Conservation (phyloP, 2,329 filamentous ascomycete genomes). For the Mycosphaerelloides madeirae region DNA sequence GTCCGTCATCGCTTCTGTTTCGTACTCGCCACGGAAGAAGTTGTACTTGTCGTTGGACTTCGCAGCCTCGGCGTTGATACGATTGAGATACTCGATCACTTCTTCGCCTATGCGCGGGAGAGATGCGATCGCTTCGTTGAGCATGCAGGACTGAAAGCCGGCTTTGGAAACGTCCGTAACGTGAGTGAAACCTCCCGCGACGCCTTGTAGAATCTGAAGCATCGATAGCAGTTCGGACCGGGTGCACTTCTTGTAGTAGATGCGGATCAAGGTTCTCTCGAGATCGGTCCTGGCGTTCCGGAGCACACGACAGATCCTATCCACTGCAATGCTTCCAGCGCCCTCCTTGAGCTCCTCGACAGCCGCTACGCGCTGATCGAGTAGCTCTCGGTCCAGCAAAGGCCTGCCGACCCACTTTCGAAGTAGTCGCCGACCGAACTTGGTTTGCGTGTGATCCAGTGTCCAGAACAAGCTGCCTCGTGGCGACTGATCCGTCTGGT, state of each 20-base stretch:
- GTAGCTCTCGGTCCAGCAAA: slow-evolving; percentile 66
- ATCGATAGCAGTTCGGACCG: slow-evolving; percentile 81
- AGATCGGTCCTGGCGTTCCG: slow-evolving; percentile 71
- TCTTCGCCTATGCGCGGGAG: slow-evolving; percentile 72
- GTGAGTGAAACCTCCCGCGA: slow-evolving; percentile 69
- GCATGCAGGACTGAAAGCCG: slow-evolving; percentile 65
- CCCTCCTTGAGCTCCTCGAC: slow-evolving; percentile 79
- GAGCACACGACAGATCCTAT: slow-evolving; percentile 69
- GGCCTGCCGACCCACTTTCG: slow-evolving; percentile 94
- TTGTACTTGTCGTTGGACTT: slow-evolving; percentile 85
- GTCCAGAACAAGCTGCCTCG: slow-evolving; percentile 95
- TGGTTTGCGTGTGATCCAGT: slow-evolving; percentile 83
- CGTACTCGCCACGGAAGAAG: slow-evolving; percentile 83
- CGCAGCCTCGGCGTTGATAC: slow-evolving; percentile 79
- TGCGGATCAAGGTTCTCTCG: slow-evolving; percentile 86
- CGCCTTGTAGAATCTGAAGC: slow-evolving; percentile 77
- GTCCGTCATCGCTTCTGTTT: slow-evolving; percentile 82
- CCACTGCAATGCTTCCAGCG: slow-evolving; percentile 61
- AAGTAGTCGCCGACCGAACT: slow-evolving; percentile 80
- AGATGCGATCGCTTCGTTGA: slow-evolving; percentile 67
- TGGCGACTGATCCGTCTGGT: slow-evolving; percentile 78
- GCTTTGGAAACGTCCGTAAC: slow-evolving; percentile 61
- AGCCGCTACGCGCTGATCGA: slow-evolving; percentile 75
- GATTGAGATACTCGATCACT: slow-evolving; percentile 71
- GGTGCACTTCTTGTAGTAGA: slow-evolving; percentile 95